Conservation (phyloP, 2,329 filamentous ascomycete genomes). For the Celoporthe dispersa region DNA sequence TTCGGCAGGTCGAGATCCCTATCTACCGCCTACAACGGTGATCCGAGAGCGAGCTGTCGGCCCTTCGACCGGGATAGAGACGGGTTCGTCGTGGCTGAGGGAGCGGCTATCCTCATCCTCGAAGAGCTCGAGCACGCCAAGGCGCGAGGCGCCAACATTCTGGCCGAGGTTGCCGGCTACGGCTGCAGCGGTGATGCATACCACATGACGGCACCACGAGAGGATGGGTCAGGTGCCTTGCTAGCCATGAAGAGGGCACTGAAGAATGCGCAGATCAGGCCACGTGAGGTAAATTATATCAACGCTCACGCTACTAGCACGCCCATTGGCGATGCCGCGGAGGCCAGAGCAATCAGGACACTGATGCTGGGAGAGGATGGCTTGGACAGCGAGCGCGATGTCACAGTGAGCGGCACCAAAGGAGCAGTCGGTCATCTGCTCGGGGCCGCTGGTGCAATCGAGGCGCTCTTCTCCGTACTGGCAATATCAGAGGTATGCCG, state of each 20-base stretch:
- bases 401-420: conserved; percentile 93
- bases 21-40: conserved; percentile 77
- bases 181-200: conserved; percentile 89
- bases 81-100: conserved; percentile 93
- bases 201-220: conserved; percentile 89
- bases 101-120: conserved; percentile 83
- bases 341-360: conserved; percentile 79
- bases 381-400: conserved; percentile 59
- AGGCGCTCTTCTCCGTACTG: conserved; percentile 83
- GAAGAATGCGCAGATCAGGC: conserved; percentile 70
- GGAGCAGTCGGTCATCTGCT: conserved; percentile 90
- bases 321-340: conserved; percentile 81
- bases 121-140: conserved; percentile 91
- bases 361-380: conserved; percentile 78
- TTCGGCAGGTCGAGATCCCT: conserved; percentile 88
- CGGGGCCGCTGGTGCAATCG: conserved; percentile 87
- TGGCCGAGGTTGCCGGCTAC: conserved; percentile 88
- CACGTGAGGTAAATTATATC: conserved; percentile 80
- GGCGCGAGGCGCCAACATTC: conserved; percentile 76
- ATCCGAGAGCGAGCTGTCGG: conserved; percentile 72
- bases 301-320: conserved; percentile 97
- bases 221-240: conserved; percentile 80
- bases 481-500: conserved; percentile 74
- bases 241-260: conserved; percentile 86
- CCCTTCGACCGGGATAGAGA: conserved; percentile 82